Base-by-base conservation (phyloP, 1,139 yeast genomes). In the Spathaspora jeffriesii region DNA sequence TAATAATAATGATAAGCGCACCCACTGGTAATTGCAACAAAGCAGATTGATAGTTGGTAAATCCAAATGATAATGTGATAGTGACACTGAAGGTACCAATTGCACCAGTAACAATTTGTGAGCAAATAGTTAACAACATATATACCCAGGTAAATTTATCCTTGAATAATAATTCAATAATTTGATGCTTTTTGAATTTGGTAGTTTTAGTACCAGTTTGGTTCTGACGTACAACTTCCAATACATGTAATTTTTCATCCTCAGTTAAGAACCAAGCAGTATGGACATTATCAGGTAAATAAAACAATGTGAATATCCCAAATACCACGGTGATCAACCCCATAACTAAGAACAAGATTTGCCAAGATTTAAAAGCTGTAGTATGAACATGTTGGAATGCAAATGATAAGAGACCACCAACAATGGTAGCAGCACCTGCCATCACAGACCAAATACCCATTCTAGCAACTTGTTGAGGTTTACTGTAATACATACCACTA, bases 11-110 rank as follows among this genome's bases (percentile, higher is more conserved):
- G 14, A 71, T 69, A 6, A 71, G 57, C 2, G 64, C 64, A 2
- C 77, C 76, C 5, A 68, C 64, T 1, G 78, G 77, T 58, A 71
- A 61, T 53, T 72, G 76, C 57, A 71, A 64, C 32, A 72, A 58
- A 1, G 77, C 73, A 2, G 76, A 63, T 47, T 66, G 52, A 46
- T 67, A 60, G 47, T 43, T 53, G 44, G 58, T 56, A 47, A 68
- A 71, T 2, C 76, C 77, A 53, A 72, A 70, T 28, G 71, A 57
- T 15, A 64, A 61, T 14, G 71, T 71, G 13, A 72, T 67, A 1
- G 75, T 69, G 8, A 70, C 74, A 48, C 74, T 68, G 46, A 71
- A 72, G 1, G 75, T 66, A 15, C 66, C 67, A 28, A 72, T 65
- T 2, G 75, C 73, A 9, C 78, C 78, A 2, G 76, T 71, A 4